Conservation (phyloP, 2,329 filamentous ascomycete genomes). For the Trematosphaeria pertusa region DNA sequence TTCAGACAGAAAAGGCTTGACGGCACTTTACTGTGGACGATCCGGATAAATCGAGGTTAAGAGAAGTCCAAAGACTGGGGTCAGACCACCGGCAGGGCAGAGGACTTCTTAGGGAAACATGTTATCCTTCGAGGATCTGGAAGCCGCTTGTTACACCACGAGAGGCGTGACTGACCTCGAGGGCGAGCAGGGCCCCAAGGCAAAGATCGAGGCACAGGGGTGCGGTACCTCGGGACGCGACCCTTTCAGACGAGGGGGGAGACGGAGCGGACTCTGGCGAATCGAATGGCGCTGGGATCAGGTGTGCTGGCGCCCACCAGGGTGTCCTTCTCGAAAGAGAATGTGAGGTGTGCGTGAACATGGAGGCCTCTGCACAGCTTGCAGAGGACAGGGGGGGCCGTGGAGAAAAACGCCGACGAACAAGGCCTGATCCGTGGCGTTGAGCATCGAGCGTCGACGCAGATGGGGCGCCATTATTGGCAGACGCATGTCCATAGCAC, state of each 20-base stretch:
- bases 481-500: slow-evolving; percentile 40
- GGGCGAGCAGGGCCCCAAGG: slow-evolving; percentile 42
- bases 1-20: slow-evolving; percentile 48
- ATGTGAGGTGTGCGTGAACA: slow-evolving; percentile 45
- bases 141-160: slow-evolving; percentile 48
- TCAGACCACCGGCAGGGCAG: slow-evolving; percentile 45
- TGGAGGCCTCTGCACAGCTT: slow-evolving; percentile 40
- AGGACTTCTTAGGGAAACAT: slow-evolving; percentile 45
- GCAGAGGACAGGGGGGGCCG: slow-evolving; percentile 44
- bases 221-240: slow-evolving; percentile 51
- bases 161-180: slow-evolving; percentile 48
- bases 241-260: slow-evolving; percentile 37
- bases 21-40: slow-evolving; percentile 47
- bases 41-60: slow-evolving; percentile 52
- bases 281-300: slow-evolving; percentile 44
- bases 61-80: slow-evolving; percentile 44
- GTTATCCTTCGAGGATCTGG: slow-evolving; percentile 49
- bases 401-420: slow-evolving; percentile 50
- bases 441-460: slow-evolving; percentile 42
- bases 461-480: slow-evolving; percentile 47
- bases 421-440: slow-evolving; percentile 49
- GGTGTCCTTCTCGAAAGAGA: slow-evolving; percentile 43
- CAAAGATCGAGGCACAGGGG: slow-evolving; percentile 43
- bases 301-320: slow-evolving; percentile 43
- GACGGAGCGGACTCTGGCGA: slow-evolving; percentile 46